These are phyloP conservation scores for Neospermospora avenae DNA, from an alignment of 2,329 filamentous ascomycete species.

Conservation along the genomic window DNA sequence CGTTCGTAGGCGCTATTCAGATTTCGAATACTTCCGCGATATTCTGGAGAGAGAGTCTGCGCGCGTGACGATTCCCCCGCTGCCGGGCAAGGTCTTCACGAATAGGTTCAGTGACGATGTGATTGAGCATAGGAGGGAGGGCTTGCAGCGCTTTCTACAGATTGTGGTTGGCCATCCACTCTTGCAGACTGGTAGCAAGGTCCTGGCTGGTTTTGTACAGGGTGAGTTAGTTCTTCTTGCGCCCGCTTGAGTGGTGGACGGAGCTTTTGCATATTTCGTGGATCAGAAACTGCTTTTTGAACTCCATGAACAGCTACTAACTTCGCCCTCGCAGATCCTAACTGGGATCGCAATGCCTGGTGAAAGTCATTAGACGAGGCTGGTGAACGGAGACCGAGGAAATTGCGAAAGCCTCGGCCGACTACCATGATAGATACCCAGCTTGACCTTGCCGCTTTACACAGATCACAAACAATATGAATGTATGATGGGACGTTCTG, in stretches of 20 bases:
- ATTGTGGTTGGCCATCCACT: conserved; percentile 96
- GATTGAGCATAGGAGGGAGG: conserved; percentile 89
- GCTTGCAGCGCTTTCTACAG: conserved; percentile 91
- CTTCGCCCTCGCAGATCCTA: conserved; percentile 55
- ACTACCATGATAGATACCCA: conserved; percentile 25
- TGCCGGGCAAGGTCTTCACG: conserved; percentile 96
- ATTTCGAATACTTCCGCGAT: conserved; percentile 98
- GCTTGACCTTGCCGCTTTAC: conserved; percentile 25
- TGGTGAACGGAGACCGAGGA: conserved; percentile 38
- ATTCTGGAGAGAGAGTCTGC: conserved; percentile 94
- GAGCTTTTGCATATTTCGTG: background rate
- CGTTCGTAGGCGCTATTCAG: conserved; percentile 91
- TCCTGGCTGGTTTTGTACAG: conserved; percentile 93
- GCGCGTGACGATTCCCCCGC: conserved; percentile 88
- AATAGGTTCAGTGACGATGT: conserved; percentile 98
- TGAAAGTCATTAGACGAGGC: conserved; percentile 42
- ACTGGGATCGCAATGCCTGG: conserved; percentile 91
- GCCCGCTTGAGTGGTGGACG: background rate
- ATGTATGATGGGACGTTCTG: conserved; percentile 10
- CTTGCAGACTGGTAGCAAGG: conserved; percentile 95
- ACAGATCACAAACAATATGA: conserved; percentile 29
- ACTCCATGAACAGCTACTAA: conserved; percentile 17
- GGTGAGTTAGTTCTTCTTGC: conserved; percentile 52
- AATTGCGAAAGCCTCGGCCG: conserved; percentile 42
- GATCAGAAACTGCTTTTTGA: background rate